A percentile compares a stretch with the other conserved stretches of the same genome.
phyloP scores from a whole-genome alignment of 139 green algal species.

The Coccomyxa sp. region DNA sequence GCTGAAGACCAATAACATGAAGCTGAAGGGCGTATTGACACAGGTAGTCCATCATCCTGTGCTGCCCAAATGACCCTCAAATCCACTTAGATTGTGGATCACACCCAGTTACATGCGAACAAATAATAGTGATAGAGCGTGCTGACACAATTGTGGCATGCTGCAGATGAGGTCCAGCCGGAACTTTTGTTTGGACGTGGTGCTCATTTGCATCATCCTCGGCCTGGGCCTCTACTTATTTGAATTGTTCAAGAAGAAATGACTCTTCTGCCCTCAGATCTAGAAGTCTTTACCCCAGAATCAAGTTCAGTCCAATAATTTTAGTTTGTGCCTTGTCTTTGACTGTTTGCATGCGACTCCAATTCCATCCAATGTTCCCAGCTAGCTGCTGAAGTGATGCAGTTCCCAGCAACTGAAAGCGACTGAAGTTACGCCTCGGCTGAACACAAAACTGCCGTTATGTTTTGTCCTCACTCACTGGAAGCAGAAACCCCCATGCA shows the following conservation, averaged over 20 bases:
- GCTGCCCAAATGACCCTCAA: not conserved
- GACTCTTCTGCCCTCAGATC: not conserved
- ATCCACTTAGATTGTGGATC: not conserved
- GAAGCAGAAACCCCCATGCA: no score
- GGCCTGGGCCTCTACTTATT: constrained; percentile 74
- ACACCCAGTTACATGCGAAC: not conserved
- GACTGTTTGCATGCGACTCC: no score
- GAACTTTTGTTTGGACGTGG: constrained; percentile 85
- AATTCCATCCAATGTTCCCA: no score
- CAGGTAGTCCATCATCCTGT: constrained; percentile 29
- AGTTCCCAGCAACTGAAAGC: no score
- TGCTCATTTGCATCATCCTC: constrained; percentile 77
- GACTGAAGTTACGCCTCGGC: no score
- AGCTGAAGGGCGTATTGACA: constrained; percentile 69
- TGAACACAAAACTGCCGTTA: no score
- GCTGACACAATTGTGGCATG: not conserved
- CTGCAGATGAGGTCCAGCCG: constrained; percentile 66
- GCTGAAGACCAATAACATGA: constrained; percentile 79
- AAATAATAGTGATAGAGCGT: no score
- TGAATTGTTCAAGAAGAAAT: constrained; percentile 46
- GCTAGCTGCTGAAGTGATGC: no score
- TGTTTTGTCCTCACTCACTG: no score
- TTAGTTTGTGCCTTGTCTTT: no score
- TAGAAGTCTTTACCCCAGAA: no score
- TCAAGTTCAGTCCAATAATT: no score